Percentiles rank a stretch among this genome's conserved stretches.
These are phyloP conservation scores for Blepharisma undulans DNA, from an alignment of 169 alveolate species.

Conservation along the genomic window DNA sequence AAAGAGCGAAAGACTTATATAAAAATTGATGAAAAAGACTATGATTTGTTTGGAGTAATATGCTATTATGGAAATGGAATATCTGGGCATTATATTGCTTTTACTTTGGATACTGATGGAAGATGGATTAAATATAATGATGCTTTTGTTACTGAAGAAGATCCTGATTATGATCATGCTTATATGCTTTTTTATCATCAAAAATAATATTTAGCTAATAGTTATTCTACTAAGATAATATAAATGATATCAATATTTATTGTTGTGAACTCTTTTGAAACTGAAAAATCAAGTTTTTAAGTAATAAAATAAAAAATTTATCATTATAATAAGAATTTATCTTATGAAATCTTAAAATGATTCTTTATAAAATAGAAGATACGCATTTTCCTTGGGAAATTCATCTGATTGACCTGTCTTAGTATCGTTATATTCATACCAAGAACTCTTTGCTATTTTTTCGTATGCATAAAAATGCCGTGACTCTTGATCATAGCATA, in stretches of 20 bases:
- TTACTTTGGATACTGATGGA: neutral
- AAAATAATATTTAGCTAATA: neutral
- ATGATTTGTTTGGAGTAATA: neutral
- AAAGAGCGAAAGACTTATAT: neutral
- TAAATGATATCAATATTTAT: too few species aligned
- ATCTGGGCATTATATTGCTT: neutral
- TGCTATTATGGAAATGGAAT: neutral
- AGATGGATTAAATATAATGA: neutral
- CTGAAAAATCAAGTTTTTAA: too few species aligned
- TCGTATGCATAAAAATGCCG: neutral
- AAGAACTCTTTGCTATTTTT: neutral
- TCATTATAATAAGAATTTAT: too few species aligned
- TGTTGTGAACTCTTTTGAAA: too few species aligned
- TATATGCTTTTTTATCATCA: neutral
- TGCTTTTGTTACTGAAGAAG: neutral
- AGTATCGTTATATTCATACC: neutral
- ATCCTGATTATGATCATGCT: neutral
- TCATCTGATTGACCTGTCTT: neutral
- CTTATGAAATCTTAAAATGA: too few species aligned
- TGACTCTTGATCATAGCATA: neutral
- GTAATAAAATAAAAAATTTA: too few species aligned
- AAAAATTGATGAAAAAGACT: neutral
- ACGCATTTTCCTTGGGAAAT: neutral
- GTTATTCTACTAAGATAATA: neutral
- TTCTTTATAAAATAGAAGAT: neutral